These are phyloP conservation scores for Sphaerostilbella broomeana DNA, from an alignment of 2,329 filamentous ascomycete species.

Conservation along the genomic window DNA sequence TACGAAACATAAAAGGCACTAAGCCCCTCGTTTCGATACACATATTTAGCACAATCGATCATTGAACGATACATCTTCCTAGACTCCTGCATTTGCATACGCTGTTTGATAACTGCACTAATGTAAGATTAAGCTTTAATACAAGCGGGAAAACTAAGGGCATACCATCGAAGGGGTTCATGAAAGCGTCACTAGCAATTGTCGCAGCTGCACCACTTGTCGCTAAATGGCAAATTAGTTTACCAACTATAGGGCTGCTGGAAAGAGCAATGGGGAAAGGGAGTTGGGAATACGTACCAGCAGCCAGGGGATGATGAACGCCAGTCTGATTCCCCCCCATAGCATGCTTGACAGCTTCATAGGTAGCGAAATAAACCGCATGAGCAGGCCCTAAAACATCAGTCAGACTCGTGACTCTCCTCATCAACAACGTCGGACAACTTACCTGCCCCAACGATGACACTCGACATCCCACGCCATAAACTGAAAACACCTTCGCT, in stretches of 20 bases:
- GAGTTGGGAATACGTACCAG: conserved; percentile 52
- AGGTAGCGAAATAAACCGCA: conserved; percentile 96
- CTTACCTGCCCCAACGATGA: conserved; percentile 88
- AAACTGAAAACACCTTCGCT: conserved; percentile 85
- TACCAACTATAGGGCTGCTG: not conserved
- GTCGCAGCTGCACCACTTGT: conserved; percentile 91
- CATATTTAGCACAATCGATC: conserved; percentile 75
- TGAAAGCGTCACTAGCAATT: conserved; percentile 93
- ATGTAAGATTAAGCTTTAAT: too few relatives aligned
- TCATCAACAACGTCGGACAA: too few relatives aligned
- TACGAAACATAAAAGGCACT: conserved; percentile 97
- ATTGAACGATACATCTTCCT: conserved; percentile 78
- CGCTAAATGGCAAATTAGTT: conserved; percentile 44
- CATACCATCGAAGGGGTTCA: conserved; percentile 98
- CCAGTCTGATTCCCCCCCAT: conserved; percentile 88
- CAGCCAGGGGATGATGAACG: conserved; percentile 86
- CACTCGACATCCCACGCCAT: conserved; percentile 95
- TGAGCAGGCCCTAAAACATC: conserved; percentile 91
- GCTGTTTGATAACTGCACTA: conserved; percentile 85
- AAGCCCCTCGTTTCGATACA: conserved; percentile 82
- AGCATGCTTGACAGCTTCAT: conserved; percentile 92
- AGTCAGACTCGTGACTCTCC: too few relatives aligned
- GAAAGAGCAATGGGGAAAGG: not conserved
- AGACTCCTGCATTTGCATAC: conserved; percentile 98
- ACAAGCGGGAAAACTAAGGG: too few relatives aligned